Evolutionary conservation across 140 eudicot genomes (phyloP).

Genomic region (Oenanthe javanica): DNA sequence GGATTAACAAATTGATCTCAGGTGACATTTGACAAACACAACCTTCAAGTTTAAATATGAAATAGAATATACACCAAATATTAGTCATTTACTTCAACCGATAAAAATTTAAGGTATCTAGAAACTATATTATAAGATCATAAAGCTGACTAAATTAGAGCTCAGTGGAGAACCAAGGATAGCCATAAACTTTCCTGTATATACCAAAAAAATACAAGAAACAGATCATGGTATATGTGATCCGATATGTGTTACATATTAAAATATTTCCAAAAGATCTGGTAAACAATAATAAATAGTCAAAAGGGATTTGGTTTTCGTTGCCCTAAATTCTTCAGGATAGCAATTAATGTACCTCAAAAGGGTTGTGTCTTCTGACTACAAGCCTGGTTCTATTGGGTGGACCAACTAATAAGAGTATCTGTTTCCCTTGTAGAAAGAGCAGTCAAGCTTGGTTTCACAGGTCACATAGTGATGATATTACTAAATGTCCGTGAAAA

Average conservation of each 20-base stretch:
- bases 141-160: neutral
- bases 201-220: neutral
- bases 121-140: neutral
- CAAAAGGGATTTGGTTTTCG: neutral
- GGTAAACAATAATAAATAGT: neutral
- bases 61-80: neutral
- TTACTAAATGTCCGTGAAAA: neutral
- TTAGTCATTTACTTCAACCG: neutral
- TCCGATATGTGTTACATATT: neutral
- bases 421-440: neutral
- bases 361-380: neutral
- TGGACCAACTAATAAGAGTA: neutral
- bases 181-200: neutral
- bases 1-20: neutral
- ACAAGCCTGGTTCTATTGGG: neutral
- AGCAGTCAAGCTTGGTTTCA: neutral
- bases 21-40: neutral
- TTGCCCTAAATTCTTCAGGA: neutral
- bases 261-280: neutral
- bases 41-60: no score
- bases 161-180: neutral
- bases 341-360: neutral
- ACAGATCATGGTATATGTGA: neutral
- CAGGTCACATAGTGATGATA: neutral
- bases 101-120: neutral